Evolutionary conservation across 1,284 basidiomycete species (phyloP), one percentile per base, ranked within the genome.

Genomic region (Cystobasidium pallidum): DNA sequence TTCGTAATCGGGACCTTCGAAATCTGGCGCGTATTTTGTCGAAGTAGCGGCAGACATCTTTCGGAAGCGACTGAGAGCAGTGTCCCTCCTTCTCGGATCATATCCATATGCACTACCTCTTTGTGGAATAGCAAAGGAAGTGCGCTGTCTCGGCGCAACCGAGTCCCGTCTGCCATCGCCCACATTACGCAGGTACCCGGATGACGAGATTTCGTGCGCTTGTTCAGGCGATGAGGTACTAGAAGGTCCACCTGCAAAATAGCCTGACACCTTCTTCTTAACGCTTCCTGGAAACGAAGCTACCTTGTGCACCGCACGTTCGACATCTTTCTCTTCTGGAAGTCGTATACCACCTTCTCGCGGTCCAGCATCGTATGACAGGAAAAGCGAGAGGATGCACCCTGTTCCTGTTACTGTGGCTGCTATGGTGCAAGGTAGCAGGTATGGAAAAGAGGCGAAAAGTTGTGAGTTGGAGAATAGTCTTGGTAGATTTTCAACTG

Each of bases 321-420:
- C 30, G 74, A 74, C 19, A 74, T 81, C 81, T 81, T 94, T 94
- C 80, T 92, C 91, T 0, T 85, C 84, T 3, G 87, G 84, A 11
- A 97, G 86, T 32, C 86, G 87, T 76, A 97, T 94, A 0, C 87
- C 86, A 10, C 92, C 92, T 73, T 89, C 86, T 45, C 91, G 86
- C 26, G 92, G 90, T 32, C 94, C 93, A 70, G 92, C 94, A 79
- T 99, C 93, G 75, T 86, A 88, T 19, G 88, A 91, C 57, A 99
- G 86, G 84, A 97, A 96, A 73, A 94, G 88, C 0, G 89, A 88
- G 30, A 99, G 84, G 59, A 96, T 79, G 0, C 93, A 89, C 17
- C 94, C 95, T 85, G 81, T 73, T 36, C 81, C 75, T 8, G 81
- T 82, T 58, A 82, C 79, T 24, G 75, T 76, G 13, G 80, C 78